A percentile compares a stretch with the other conserved stretches of the same genome.
Evolutionary conservation across 192 early-diverging fungal species (phyloP).

Genomic region (Coemansia sp.): DNA sequence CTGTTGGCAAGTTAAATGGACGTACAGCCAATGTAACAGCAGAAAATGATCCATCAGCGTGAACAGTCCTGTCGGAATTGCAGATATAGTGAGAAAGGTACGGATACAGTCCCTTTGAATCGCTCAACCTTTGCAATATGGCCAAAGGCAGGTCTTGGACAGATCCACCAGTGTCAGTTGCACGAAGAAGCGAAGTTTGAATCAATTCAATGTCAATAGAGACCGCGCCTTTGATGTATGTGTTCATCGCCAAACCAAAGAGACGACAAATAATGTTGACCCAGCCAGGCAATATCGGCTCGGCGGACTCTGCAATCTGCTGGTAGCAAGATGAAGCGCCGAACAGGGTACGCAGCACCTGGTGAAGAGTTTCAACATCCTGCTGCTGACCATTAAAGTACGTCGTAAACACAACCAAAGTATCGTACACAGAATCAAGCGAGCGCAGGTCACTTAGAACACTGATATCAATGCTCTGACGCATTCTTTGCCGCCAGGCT

Average conservation of each 20-base stretch:
- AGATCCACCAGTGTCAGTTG: not conserved
- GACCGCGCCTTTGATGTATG: not conserved
- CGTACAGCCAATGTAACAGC: slow-evolving; percentile 15
- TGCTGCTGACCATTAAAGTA: slow-evolving; percentile 25
- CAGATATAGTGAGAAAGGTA: slow-evolving; percentile 26
- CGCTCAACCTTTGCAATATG: slow-evolving; percentile 18
- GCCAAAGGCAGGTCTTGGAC: not conserved
- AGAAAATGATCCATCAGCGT: not conserved
- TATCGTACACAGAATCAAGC: slow-evolving; percentile 1
- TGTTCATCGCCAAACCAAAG: slow-evolving; percentile 15
- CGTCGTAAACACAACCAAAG: slow-evolving; percentile 19
- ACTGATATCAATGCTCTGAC: slow-evolving; percentile 17
- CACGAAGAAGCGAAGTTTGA: slow-evolving; percentile 3
- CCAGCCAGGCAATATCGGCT: slow-evolving; percentile 11
- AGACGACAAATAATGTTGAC: slow-evolving; percentile 13
- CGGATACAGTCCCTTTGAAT: slow-evolving; percentile 17
- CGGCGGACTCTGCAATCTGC: not conserved
- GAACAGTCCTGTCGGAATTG: not conserved
- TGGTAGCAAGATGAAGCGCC: not conserved
- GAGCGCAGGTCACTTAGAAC: not conserved
- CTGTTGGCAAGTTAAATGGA: slow-evolving; percentile 9
- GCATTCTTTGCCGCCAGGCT: slow-evolving; percentile 23
- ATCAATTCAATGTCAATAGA: slow-evolving; percentile 7
- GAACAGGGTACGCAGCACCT: slow-evolving; percentile 26
- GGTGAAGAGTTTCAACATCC: slow-evolving; percentile 15